Conservation (phyloP, 176 grass and related monocot species). For the Echinochloa phyllopogon region DNA sequence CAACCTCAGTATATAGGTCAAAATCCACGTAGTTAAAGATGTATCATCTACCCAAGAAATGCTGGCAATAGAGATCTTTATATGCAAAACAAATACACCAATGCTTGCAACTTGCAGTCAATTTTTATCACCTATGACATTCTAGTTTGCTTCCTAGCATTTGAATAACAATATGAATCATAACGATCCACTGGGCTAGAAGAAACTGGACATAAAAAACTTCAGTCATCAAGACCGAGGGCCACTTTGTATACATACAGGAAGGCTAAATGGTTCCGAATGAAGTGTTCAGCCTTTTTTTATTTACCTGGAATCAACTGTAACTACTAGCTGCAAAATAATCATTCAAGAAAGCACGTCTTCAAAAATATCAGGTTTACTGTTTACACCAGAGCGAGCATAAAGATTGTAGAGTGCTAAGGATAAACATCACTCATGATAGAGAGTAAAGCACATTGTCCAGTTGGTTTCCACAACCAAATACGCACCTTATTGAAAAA, state of each 20-base stretch:
- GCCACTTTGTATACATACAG: slow-evolving; percentile 2
- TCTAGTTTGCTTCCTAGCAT: slow-evolving; percentile 15
- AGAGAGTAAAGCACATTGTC: slow-evolving; percentile 35
- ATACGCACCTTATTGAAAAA: slow-evolving; percentile 51
- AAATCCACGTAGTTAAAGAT: neutral
- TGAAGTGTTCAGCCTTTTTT: neutral
- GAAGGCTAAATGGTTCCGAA: neutral
- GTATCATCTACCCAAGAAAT: neutral
- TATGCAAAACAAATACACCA: neutral
- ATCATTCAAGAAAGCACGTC: slow-evolving; percentile 6
- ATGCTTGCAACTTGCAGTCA: neutral
- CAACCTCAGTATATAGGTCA: neutral
- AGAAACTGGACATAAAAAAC: neutral
- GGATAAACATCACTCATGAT: slow-evolving; percentile 19
- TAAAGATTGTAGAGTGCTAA: slow-evolving; percentile 25
- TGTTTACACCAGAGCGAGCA: slow-evolving; percentile 13
- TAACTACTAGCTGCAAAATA: slow-evolving; percentile 17
- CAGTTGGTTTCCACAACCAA: slow-evolving; percentile 44
- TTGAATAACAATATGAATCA: slow-evolving; percentile 8
- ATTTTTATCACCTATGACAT: neutral
- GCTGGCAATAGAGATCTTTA: neutral
- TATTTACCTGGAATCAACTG: neutral
- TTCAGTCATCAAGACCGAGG: neutral
- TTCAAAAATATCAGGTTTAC: slow-evolving; percentile 12
- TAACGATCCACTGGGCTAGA: neutral